Evolutionary conservation across 2,329 filamentous ascomycete species (phyloP).

Genomic region (Pseudocercospora pini-densiflorae): DNA sequence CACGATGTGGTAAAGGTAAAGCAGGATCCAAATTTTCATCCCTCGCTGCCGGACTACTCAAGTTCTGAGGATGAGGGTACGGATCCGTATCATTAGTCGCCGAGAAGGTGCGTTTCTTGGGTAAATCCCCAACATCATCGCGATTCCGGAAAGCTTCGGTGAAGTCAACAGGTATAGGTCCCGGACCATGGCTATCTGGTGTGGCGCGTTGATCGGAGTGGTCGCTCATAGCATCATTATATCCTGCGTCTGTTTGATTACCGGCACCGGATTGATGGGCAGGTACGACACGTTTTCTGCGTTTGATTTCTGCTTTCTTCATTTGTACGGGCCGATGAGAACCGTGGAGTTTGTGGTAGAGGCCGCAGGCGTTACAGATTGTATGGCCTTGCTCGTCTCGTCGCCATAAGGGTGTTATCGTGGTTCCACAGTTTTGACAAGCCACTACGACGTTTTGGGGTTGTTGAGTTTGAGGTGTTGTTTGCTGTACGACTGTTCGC

Average conservation of each 20-base stretch:
- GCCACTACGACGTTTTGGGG: constrained; percentile 74
- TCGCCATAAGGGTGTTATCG: constrained; percentile 94
- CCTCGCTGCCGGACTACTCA: constrained; percentile 20
- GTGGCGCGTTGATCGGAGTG: constrained; percentile 23
- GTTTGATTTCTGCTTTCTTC: constrained; percentile 98
- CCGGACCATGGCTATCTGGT: constrained; percentile 16
- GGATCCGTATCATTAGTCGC: constrained; percentile 35
- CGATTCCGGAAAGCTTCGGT: constrained; percentile 40
- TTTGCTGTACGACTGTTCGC: constrained; percentile 26
- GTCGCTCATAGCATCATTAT: constrained; percentile 34
- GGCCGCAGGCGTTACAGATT: constrained; percentile 96
- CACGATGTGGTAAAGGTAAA: constrained; percentile 32
- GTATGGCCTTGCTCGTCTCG: constrained; percentile 93
- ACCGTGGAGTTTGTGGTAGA: constrained; percentile 96
- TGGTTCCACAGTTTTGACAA: constrained; percentile 96
- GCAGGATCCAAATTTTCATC: constrained; percentile 41
- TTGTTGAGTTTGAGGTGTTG: constrained; percentile 36
- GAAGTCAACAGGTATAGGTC: constrained; percentile 44
- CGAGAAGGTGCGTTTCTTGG: constrained; percentile 71
- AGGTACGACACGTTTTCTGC: constrained; percentile 91
- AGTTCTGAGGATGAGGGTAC: constrained; percentile 31
- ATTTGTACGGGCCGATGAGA: constrained; percentile 94
- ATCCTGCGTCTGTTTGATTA: constrained; percentile 40
- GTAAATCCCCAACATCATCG: constrained; percentile 15
- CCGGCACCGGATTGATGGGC: constrained; percentile 55